phyloP scores from a whole-genome alignment of 306 rosid genomes.

The Trichosanthes cucumerina region DNA sequence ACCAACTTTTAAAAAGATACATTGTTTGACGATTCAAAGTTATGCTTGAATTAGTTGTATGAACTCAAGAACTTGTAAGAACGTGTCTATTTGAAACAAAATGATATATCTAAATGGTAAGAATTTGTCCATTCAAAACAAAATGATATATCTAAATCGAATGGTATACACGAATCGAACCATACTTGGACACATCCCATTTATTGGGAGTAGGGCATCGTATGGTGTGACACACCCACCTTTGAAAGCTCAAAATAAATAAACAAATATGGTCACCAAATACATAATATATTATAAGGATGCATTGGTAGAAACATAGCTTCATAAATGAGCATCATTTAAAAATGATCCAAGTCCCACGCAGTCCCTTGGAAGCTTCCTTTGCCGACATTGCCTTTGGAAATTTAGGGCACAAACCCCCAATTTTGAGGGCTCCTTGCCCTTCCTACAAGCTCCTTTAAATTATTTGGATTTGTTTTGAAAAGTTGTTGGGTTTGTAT shows the following conservation, averaged over 20 bases:
- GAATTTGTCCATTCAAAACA: background rate
- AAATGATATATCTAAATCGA: background rate
- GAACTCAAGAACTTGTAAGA: background rate
- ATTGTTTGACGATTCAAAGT: background rate
- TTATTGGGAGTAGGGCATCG: constrained; percentile 14
- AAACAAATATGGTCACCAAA: constrained; percentile 2
- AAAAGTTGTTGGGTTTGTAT: background rate
- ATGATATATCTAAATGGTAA: background rate
- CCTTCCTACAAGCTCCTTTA: background rate
- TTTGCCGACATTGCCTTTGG: constrained; percentile 3
- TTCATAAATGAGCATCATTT: constrained; percentile 7
- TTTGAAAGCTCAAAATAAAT: background rate
- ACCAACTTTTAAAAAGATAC: background rate
- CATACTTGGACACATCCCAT: background rate
- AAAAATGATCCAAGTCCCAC: background rate
- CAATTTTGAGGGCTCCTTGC: background rate
- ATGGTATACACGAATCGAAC: background rate
- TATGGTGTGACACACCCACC: background rate
- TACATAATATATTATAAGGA: background rate
- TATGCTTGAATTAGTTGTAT: background rate
- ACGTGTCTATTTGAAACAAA: background rate
- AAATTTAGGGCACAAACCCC: background rate
- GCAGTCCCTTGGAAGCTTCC: background rate
- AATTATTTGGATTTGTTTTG: background rate
- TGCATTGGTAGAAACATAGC: constrained; percentile 9